Evolutionary conservation across 768 basidiomycete species (phyloP).

Genomic region (Suillus placidus): DNA sequence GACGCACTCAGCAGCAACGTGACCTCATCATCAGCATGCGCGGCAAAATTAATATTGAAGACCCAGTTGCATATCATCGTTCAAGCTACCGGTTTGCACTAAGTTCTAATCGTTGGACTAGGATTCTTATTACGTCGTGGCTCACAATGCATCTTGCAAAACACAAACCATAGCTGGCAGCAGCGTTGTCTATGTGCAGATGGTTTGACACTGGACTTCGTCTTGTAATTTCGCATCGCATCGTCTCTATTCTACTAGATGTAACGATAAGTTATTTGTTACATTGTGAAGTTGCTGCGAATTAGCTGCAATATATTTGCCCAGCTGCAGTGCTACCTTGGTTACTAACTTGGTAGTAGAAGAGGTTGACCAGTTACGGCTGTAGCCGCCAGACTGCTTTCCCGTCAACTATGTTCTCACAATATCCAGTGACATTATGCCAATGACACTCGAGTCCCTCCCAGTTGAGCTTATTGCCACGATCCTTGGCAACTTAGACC

Average conservation of each 20-base stretch:
- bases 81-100: neutral
- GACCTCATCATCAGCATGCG: neutral
- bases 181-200: neutral
- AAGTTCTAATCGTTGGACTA: neutral
- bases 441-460: constrained; percentile 45
- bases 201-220: neutral
- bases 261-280: neutral
- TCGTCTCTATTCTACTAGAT: neutral
- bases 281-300: neutral
- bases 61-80: neutral
- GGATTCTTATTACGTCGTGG: neutral
- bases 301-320: neutral
- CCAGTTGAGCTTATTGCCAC: constrained; percentile 81
- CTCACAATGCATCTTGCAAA: neutral
- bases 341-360: too few relatives aligned
- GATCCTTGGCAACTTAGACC: constrained; percentile 69
- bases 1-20: neutral
- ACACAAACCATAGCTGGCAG: neutral
- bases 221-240: neutral
- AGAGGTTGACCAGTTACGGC: too few relatives aligned
- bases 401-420: neutral
- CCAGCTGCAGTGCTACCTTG: neutral
- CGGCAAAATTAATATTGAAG: neutral
- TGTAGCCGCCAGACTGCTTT: neutral
- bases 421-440: neutral